phyloP scores from a whole-genome alignment of 2,329 filamentous ascomycete genomes.

The Colletotrichum karsti region DNA sequence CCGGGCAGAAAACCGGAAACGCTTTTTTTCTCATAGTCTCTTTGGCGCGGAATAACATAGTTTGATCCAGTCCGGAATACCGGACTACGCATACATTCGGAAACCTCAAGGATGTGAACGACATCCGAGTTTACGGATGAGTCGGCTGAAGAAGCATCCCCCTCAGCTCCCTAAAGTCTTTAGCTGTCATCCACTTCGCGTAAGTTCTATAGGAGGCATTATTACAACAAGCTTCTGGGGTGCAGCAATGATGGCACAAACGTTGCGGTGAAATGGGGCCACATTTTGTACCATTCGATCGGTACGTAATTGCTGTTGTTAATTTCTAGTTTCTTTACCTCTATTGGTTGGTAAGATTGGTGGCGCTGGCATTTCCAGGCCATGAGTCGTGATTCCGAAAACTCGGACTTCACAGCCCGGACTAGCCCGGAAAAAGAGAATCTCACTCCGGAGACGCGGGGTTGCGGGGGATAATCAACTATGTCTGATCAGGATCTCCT shows the following conservation, averaged over 20 bases:
- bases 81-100: not conserved
- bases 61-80: not conserved
- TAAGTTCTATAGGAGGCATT: not conserved
- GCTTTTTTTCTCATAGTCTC: not conserved
- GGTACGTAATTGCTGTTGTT: not conserved
- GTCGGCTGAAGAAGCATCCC: no score
- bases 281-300: not conserved
- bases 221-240: not conserved
- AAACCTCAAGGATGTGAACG: not conserved
- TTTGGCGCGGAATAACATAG: not conserved
- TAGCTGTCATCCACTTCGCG: not conserved
- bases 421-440: not conserved
- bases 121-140: not conserved
- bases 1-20: not conserved
- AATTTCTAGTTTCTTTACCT: not conserved
- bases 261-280: not conserved
- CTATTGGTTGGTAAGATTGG: not conserved
- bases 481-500: not conserved
- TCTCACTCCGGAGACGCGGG: not conserved
- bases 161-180: not conserved
- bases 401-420: constrained; percentile 1
- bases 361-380: not conserved
- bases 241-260: not conserved
- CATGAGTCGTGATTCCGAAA: not conserved
- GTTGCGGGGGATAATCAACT: not conserved